Evolutionary conservation across 257 asterid genomes (phyloP), one percentile per base, ranked within the genome.

Genomic region (Datura wrightii): DNA sequence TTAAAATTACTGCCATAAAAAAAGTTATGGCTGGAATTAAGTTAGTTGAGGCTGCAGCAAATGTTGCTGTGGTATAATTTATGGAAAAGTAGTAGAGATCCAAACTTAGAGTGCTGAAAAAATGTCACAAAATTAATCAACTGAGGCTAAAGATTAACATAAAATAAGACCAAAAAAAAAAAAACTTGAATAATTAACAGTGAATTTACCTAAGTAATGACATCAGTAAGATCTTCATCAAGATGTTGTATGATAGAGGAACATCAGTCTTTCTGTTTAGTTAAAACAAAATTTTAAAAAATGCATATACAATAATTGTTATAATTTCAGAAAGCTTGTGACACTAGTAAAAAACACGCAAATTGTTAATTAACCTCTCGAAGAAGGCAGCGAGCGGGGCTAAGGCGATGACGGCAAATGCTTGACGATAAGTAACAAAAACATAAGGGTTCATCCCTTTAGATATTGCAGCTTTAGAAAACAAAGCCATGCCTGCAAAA

Each of bases 341-440:
- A 39, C 79, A 69, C 53, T 69, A 79, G 34, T 46, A 60, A 31
- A 58, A 18, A 55, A n/a, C n/a, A 9, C 36, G 15, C 0, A 3
- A 34, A 5, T 41, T 69, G 2, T 54, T 66, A 66, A 19, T 5
- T 5, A 80, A 92, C 94, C 94, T 90, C 42, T 92, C 93, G 15
- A 88, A 76, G 80, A 92, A 88, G 83, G 69, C 85, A 14, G 94
- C 96, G 18, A 92, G 89, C 11, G 93, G 94, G 66, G 93, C 92
- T 37, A 92, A 69, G 66, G 91, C 83, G 10, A 90, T 0, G 1
- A 90, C 79, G 71, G 96, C 96, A 69, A 91, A 88, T 44, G 89
- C 90, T 59, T 91, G 96, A 36, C 96, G 92, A 82, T 91, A 92
- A n/a, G 87, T 93, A 36, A 92, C 96, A 58, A 91, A 92, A 44